Conservation (phyloP, 2,329 filamentous ascomycete species). For the Zasmidium cellare region DNA sequence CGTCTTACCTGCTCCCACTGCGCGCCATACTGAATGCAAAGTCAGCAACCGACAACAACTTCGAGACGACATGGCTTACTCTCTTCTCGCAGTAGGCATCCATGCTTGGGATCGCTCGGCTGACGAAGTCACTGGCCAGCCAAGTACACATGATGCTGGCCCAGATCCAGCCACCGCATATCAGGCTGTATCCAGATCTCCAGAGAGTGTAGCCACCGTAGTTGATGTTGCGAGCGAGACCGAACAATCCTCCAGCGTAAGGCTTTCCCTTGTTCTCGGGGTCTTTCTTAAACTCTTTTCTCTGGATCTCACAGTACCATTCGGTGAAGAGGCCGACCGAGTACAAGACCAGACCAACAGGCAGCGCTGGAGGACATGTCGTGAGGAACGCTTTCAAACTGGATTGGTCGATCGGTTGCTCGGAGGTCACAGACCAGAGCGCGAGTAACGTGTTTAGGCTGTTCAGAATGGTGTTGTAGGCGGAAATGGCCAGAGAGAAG, state of each 20-base stretch:
- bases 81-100: constrained; percentile 29
- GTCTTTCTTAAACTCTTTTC: constrained; percentile 53
- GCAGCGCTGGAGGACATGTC: constrained; percentile 7
- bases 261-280: constrained; percentile 54
- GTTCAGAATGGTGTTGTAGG: constrained; percentile 28
- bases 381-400: constrained; percentile 12
- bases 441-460: constrained; percentile 25
- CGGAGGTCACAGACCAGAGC: constrained; percentile 22
- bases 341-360: constrained; percentile 21
- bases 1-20: constrained; percentile 25
- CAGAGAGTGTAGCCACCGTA: constrained; percentile 56
- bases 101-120: constrained; percentile 28
- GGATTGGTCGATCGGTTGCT: constrained; percentile 13
- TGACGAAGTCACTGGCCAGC: constrained; percentile 24
- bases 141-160: constrained; percentile 34
- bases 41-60: constrained; percentile 1
- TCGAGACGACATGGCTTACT: constrained; percentile 14
- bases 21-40: constrained; percentile 23
- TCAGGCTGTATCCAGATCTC: constrained; percentile 51
- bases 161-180: constrained; percentile 49
- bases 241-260: constrained; percentile 52
- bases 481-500: constrained; percentile 18
- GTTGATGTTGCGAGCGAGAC: constrained; percentile 54
- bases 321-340: constrained; percentile 43
- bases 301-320: constrained; percentile 58